Conservation (phyloP, 805 yeast genomes). For the Candida michaelii region DNA sequence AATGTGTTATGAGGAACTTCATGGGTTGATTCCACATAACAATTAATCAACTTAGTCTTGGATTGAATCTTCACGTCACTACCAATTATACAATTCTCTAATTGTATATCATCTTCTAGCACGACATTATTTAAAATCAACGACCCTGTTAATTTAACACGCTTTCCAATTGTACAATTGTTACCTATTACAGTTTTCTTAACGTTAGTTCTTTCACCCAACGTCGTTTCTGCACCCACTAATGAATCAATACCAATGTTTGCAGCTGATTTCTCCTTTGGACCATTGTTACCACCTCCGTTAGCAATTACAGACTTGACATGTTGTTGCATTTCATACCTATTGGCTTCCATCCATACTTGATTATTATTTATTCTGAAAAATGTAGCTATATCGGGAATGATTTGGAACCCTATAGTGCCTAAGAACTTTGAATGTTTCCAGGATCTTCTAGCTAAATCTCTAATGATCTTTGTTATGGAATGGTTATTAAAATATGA, state of each 20-base stretch:
- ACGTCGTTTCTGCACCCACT: slow-evolving; percentile 62
- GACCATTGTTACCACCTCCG: slow-evolving; percentile 3
- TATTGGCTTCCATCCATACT: slow-evolving; percentile 86
- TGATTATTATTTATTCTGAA: slow-evolving; percentile 76
- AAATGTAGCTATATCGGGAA: slow-evolving; percentile 71
- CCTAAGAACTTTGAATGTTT: slow-evolving; percentile 60
- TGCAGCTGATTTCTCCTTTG: slow-evolving; percentile 57
- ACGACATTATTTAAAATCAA: slow-evolving; percentile 68
- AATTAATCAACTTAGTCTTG: slow-evolving; percentile 69
- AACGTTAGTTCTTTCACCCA: slow-evolving; percentile 83
- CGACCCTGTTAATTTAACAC: slow-evolving; percentile 87
- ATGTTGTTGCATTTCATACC: slow-evolving; percentile 66
- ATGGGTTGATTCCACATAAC: slow-evolving; percentile 83
- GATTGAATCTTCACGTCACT: slow-evolving; percentile 58
- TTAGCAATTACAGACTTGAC: slow-evolving; percentile 32
- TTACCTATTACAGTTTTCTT: slow-evolving; percentile 82
- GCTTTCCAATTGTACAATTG: slow-evolving; percentile 74
- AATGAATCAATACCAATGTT: slow-evolving; percentile 85
- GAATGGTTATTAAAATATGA: slow-evolving; percentile 47
- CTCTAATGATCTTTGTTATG: slow-evolving; percentile 71
- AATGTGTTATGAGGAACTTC: slow-evolving; percentile 57
- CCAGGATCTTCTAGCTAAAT: slow-evolving; percentile 92
- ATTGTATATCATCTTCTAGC: slow-evolving; percentile 73
- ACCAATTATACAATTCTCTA: slow-evolving; percentile 90
- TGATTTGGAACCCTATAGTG: slow-evolving; percentile 64